Evolutionary conservation across 129 eudicot species (phyloP), one percentile per base, ranked within the genome.

Genomic region (Solidago caesia): DNA sequence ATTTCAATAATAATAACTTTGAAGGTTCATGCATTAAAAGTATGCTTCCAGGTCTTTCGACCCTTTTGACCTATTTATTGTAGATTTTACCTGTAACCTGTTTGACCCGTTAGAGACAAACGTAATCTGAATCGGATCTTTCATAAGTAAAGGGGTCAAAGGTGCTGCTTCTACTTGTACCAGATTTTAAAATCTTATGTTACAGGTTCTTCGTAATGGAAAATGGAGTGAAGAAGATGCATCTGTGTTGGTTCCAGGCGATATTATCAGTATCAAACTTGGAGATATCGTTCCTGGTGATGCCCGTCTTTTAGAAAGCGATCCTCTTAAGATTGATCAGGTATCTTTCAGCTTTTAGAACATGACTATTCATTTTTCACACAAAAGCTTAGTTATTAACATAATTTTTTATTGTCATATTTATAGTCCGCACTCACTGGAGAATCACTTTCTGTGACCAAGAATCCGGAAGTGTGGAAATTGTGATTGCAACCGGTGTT

Each of bases 211-310:
- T 42, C 85, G 96, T 16, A 83, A 89, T 70, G 93, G 96, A 39
- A 89, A 80, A 75, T 92, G 97, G 97, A 85, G 80, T 2, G 97
- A 92, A 68, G 91, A 87, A 81, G 97, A 92, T 70, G 93, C 96
- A 64, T 51, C 84, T 4, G 65, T 81, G 11, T 80, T 92, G 79
- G 97, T 92, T 79, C 97, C 96, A 0, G 97, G 97, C 3, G 97
- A 92, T 66, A 89, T 92, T 60, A 67, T 89, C 67, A 92, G 97
- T 72, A 89, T 92, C 77, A 92, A 89, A 75, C 89, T 92, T 2
- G 97, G 97, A 15, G 97, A 92, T 43, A 92, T 92, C 26, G 78
- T 92, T 58, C 96, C 97, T 44, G 92, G 88, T 58, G 97, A 92
- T 82, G 97, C 97, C 4, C 96, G 97, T 72, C 93, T 92, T 73